Evolutionary conservation across 306 rosid genomes (phyloP).

Genomic region (Sesbania bispinosa): DNA sequence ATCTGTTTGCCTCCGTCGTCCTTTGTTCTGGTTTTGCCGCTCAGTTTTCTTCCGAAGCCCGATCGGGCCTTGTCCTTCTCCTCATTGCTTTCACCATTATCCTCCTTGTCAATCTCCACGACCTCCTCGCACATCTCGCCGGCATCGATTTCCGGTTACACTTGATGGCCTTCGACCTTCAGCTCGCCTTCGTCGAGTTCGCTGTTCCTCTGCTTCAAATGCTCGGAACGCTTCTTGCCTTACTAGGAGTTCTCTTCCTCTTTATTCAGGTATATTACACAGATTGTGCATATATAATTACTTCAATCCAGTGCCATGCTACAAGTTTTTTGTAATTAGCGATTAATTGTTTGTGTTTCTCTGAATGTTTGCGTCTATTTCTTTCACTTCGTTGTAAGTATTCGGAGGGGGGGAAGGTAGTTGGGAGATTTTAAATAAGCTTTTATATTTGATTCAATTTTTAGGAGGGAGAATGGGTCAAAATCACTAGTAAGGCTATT

Average conservation of each 20-base stretch:
- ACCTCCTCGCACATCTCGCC: constrained; percentile 68
- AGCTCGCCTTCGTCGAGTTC: constrained; percentile 71
- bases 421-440: too few species aligned
- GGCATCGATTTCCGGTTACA: constrained; percentile 54
- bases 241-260: constrained; percentile 49
- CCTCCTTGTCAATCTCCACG: constrained; percentile 59
- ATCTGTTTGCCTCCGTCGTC: constrained; percentile 47
- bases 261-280: constrained; percentile 60
- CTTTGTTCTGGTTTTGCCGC: constrained; percentile 60
- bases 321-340: too few species aligned
- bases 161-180: constrained; percentile 55
- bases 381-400: too few species aligned
- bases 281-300: too few species aligned
- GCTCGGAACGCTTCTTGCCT: constrained; percentile 55
- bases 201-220: constrained; percentile 56
- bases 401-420: too few species aligned
- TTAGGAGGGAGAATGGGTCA: too few species aligned
- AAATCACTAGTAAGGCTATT: too few species aligned
- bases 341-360: too few species aligned
- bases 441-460: too few species aligned
- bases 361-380: too few species aligned
- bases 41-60: constrained; percentile 55
- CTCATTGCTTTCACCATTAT: constrained; percentile 42
- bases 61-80: constrained; percentile 56
- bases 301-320: too few species aligned